A percentile compares a stretch with the other conserved stretches of the same genome.
Conservation (phyloP, 2,329 filamentous ascomycete genomes). For the Alternaria panax region DNA sequence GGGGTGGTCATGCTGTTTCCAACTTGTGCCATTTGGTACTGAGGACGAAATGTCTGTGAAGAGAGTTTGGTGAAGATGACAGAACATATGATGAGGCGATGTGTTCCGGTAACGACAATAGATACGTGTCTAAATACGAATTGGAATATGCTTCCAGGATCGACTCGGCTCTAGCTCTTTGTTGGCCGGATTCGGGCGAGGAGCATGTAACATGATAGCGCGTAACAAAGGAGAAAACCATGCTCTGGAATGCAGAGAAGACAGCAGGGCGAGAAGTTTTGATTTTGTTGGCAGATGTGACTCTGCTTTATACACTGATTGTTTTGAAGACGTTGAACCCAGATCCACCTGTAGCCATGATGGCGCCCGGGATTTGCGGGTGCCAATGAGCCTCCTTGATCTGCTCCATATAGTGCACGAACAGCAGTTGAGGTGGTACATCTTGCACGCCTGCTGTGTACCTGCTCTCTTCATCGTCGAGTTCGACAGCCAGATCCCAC, state of each 20-base stretch:
- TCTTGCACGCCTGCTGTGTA: constrained; percentile 87
- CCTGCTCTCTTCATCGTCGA: constrained; percentile 95
- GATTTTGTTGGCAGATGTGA: background rate
- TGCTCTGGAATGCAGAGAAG: constrained; percentile 7
- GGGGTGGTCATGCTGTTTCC: background rate
- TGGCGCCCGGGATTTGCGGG: constrained; percentile 86
- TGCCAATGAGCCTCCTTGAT: constrained; percentile 99
- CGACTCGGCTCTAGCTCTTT: constrained; percentile 10
- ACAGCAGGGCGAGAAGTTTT: background rate
- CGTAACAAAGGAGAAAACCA: constrained; percentile 14
- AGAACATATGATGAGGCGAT: background rate
- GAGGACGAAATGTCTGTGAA: background rate
- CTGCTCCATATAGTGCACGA: constrained; percentile 94
- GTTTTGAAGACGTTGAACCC: constrained; percentile 68
- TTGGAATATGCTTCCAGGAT: background rate
- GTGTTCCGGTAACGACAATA: background rate
- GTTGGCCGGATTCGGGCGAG: constrained; percentile 15
- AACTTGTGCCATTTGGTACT: background rate
- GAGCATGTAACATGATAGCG: constrained; percentile 9
- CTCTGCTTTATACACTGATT: constrained; percentile 46
- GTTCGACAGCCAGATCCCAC: constrained; percentile 95
- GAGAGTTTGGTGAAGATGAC: background rate
- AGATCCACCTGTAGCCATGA: constrained; percentile 89
- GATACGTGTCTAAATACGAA: background rate
- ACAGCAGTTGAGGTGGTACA: constrained; percentile 91